phyloP scores from a whole-genome alignment of 768 basidiomycete genomes.

The Boletus insuetus region DNA sequence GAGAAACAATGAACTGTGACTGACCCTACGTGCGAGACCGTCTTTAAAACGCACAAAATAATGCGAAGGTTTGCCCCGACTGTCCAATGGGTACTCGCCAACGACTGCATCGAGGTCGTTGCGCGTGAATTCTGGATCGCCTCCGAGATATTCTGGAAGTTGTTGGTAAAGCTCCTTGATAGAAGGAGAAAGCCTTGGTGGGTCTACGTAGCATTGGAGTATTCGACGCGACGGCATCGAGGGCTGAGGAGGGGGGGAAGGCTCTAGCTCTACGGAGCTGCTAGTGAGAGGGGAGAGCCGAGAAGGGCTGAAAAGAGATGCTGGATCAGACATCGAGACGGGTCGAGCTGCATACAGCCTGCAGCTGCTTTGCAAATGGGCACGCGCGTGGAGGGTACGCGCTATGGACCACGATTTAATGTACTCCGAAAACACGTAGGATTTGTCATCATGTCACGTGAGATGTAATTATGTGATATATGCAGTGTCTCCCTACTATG shows the following conservation, averaged over 20 bases:
- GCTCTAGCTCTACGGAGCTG: slow-evolving; percentile 7
- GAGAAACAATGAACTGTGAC: slow-evolving; percentile 11
- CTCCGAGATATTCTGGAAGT: slow-evolving; percentile 33
- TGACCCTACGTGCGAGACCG: slow-evolving; percentile 59
- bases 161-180: slow-evolving; percentile 43
- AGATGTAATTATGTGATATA: too few species aligned
- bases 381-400: slow-evolving; percentile 16
- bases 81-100: slow-evolving; percentile 45
- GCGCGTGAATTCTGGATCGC: slow-evolving; percentile 30
- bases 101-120: slow-evolving; percentile 47
- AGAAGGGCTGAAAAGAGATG: slow-evolving; percentile 15
- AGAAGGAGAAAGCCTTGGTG: slow-evolving; percentile 37
- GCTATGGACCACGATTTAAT: neutral
- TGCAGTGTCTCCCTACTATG: too few species aligned
- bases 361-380: neutral
- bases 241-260: slow-evolving; percentile 3
- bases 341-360: neutral
- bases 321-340: slow-evolving; percentile 21
- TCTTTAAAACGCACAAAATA: slow-evolving; percentile 61
- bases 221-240: slow-evolving; percentile 13
- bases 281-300: slow-evolving; percentile 12
- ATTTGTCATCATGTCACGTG: slow-evolving; percentile 21
- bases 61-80: slow-evolving; percentile 37
- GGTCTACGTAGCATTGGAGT: slow-evolving; percentile 33
- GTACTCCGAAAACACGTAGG: neutral